Evolutionary conservation across 257 asterid genomes (phyloP), one percentile per base, ranked within the genome.

Genomic region (Primulina tabacum): DNA sequence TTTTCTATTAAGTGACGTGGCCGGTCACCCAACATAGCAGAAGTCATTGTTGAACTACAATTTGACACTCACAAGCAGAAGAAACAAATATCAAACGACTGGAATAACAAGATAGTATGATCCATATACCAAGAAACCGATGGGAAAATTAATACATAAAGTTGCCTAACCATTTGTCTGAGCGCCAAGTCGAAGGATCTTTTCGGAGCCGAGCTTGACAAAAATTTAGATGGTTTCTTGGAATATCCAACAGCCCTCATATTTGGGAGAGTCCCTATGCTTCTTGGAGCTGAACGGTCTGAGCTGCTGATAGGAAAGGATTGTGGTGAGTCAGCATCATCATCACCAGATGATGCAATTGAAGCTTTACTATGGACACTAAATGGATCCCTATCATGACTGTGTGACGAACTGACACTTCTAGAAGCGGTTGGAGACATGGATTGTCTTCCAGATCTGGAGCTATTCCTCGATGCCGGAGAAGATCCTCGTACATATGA

Each of bases 401-500:
- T 87, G 72, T 83, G 84, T 26, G 92, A 84, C 34, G 97, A 89
- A 74, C 92, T 77, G 62, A 84, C 83, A 69, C 95, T 94, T 81
- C 97, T 86, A 62, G 96, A 82, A 75, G 92, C 90, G 69, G 89
- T 84, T 64, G 98, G 99, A 57, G 99, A 91, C 92, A 88, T 91
- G 9, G 99, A 94, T 64, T 89, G 92, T 70, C 99, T 86, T 60
- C 89, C 92, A 52, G 92, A 84, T 82, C 81, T 83, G 29, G 82
- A 69, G 73, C 96, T 89, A 71, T 84, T 93, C 75, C 95, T 82
- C 6, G 97, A 90, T 62, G 97, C 96, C 20, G 97, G 98, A 20
- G 99, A 93, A 71, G 96, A 85, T n/a, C 98, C 98, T 67, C 99
- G 79, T 70, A 94, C 96, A 69, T 89, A 89, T 56, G 96, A 90